phyloP scores from a whole-genome alignment of 139 green algal species.

The Picochlorum costavermella region DNA sequence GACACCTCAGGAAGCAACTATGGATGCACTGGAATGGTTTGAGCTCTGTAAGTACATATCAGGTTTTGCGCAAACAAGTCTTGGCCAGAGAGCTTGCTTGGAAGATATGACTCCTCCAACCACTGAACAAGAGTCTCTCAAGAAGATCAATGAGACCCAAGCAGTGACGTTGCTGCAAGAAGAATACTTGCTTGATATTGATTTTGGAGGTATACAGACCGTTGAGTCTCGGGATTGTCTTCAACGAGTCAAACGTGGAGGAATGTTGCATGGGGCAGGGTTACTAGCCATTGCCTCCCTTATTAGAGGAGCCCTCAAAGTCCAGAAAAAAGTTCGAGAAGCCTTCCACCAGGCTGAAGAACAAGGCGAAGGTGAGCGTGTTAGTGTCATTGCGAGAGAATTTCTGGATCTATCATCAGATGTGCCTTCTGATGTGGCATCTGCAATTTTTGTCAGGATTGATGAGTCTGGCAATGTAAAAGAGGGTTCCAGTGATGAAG shows the following conservation, averaged over 20 bases:
- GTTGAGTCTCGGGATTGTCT: slow-evolving; percentile 36
- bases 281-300: slow-evolving; percentile 32
- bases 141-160: slow-evolving; percentile 47
- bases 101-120: neutral
- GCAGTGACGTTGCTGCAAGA: slow-evolving; percentile 44
- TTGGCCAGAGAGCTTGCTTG: slow-evolving; percentile 39
- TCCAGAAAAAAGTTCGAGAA: slow-evolving; percentile 21
- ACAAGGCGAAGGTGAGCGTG: neutral
- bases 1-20: neutral
- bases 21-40: neutral
- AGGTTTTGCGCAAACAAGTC: slow-evolving; percentile 51
- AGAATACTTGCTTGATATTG: slow-evolving; percentile 44
- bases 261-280: slow-evolving; percentile 36
- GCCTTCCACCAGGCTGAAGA: slow-evolving; percentile 11
- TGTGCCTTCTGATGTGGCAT: slow-evolving; percentile 15
- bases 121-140: neutral
- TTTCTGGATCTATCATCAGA: neutral
- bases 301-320: slow-evolving; percentile 26
- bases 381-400: neutral
- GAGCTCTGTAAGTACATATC: slow-evolving; percentile 55
- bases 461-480: slow-evolving; percentile 36
- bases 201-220: slow-evolving; percentile 70
- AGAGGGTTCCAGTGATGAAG: slow-evolving; percentile 53
- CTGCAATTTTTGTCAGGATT: slow-evolving; percentile 11
- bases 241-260: slow-evolving; percentile 46